phyloP scores from a whole-genome alignment of 106 monocot species.

The Dendrobium chrysotoxum region DNA sequence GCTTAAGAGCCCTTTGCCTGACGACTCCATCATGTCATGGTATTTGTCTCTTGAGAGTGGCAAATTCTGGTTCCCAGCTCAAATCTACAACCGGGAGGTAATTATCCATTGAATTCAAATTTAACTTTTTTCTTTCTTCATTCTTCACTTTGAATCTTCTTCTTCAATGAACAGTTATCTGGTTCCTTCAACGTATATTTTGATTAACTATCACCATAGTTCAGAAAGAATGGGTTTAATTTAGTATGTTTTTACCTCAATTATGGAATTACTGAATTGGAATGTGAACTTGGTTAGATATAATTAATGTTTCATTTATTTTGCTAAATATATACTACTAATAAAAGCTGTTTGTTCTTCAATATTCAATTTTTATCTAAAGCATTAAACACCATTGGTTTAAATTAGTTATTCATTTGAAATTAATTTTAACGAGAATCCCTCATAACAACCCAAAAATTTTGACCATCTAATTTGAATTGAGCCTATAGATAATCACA shows the following conservation, averaged over 20 bases:
- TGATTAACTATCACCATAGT: background rate
- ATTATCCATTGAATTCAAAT: background rate
- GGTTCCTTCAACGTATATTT: background rate
- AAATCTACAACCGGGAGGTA: slow-evolving; percentile 90
- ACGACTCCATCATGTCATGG: slow-evolving; percentile 53
- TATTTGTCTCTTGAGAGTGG: slow-evolving; percentile 68
- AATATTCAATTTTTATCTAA: too few species aligned
- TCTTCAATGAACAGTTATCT: background rate
- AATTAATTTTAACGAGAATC: too few species aligned
- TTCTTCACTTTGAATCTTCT: background rate
- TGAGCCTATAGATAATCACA: background rate
- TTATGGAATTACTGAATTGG: too few species aligned
- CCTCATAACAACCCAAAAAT: too few species aligned
- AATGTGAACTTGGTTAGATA: too few species aligned
- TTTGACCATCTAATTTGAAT: background rate
- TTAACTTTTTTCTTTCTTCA: background rate
- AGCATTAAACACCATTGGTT: too few species aligned
- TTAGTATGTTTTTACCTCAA: too few species aligned
- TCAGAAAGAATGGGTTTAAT: background rate
- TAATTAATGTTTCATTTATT: too few species aligned
- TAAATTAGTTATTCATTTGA: too few species aligned
- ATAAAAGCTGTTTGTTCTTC: too few species aligned
- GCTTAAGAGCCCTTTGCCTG: slow-evolving; percentile 6
- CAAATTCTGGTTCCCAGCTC: slow-evolving; percentile 81
- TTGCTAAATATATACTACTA: too few species aligned